These are phyloP conservation scores for Colletotrichum truncatum DNA, from an alignment of 2,329 filamentous ascomycete species.

Conservation along the genomic window DNA sequence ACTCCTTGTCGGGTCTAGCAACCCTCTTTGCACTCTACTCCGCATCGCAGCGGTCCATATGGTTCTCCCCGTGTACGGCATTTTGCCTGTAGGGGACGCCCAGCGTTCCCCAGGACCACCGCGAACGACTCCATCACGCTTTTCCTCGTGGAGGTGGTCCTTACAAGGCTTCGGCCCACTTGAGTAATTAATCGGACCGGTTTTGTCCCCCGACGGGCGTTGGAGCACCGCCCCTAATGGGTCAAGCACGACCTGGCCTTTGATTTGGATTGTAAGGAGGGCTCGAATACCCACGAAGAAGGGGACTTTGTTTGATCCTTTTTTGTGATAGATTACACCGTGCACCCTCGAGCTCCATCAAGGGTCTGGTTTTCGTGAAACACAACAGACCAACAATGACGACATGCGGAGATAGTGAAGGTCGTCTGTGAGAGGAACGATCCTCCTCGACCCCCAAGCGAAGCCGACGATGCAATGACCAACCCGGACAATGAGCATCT, in stretches of 20 bases:
- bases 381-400: not conserved
- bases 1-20: not conserved
- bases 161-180: conserved; percentile 8
- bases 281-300: not conserved
- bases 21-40: conserved; percentile 3
- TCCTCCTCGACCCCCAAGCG: not conserved
- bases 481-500: conserved; percentile 1
- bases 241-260: too few species aligned
- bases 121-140: not conserved
- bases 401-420: not conserved
- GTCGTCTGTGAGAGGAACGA: not conserved
- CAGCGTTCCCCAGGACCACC: not conserved
- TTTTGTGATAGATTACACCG: not conserved
- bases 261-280: not conserved
- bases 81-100: not conserved
- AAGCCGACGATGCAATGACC: not conserved
- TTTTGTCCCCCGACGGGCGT: not conserved
- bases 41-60: not conserved
- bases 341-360: not conserved
- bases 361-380: not conserved
- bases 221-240: not conserved
- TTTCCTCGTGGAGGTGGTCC: not conserved
- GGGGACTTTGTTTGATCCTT: not conserved
- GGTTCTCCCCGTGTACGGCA: not conserved
- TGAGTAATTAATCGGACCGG: not conserved